These are phyloP conservation scores for Colletotrichum lindemuthianum DNA, from an alignment of 2,329 filamentous ascomycete genomes.

Conservation along the genomic window DNA sequence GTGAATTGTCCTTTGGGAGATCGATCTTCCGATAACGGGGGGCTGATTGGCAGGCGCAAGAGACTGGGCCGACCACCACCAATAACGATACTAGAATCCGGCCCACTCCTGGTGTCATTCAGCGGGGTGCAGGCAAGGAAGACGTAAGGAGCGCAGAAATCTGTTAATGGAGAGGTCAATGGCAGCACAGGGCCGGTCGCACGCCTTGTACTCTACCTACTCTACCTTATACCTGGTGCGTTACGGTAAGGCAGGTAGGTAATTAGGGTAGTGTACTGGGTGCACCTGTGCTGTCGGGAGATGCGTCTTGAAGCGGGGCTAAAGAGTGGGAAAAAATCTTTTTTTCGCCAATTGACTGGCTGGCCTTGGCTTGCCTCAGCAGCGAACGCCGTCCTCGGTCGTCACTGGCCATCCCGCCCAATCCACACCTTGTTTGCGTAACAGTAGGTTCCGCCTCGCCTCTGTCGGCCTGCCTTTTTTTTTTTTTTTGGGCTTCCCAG, in stretches of 20 bases:
- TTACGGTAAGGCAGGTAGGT: too few relatives aligned
- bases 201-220: too few relatives aligned
- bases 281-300: slow-evolving; percentile 9
- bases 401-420: slow-evolving; percentile 36
- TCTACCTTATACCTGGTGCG: too few relatives aligned
- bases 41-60: slow-evolving; percentile 22
- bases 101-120: slow-evolving; percentile 33
- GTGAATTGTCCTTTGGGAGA: slow-evolving; percentile 2
- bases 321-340: slow-evolving; percentile 34
- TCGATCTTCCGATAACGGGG: slow-evolving; percentile 35
- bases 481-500: slow-evolving; percentile 29
- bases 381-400: slow-evolving; percentile 35
- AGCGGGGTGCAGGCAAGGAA: slow-evolving; percentile 29
- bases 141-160: slow-evolving; percentile 28
- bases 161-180: slow-evolving; percentile 28
- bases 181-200: slow-evolving; percentile 20
- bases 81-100: not conserved
- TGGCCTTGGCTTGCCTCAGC: not conserved
- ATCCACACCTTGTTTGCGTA: slow-evolving; percentile 36
- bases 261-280: too few relatives aligned
- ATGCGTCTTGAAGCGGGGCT: slow-evolving; percentile 31
- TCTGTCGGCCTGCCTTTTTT: slow-evolving; percentile 17
- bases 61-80: not conserved
- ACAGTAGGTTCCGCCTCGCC: slow-evolving; percentile 28
- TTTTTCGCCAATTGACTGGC: slow-evolving; percentile 32